Evolutionary conservation across 2,329 filamentous ascomycete genomes (phyloP), one percentile per base, ranked within the genome.

Genomic region (Monosporascus ibericus): DNA sequence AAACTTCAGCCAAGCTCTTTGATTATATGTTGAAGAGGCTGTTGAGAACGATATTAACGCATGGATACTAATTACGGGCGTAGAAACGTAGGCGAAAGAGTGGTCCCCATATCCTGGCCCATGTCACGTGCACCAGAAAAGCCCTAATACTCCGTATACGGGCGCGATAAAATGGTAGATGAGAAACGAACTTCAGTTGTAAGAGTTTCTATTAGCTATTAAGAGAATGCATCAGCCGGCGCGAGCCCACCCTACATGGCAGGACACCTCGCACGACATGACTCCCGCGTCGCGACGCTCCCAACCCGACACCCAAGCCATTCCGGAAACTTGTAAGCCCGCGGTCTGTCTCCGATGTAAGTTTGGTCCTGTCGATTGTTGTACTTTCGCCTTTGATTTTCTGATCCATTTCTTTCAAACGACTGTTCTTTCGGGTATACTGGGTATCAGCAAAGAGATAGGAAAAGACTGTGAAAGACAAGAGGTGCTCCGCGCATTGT

Each of bases 371-470:
- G 22, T 39, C 49, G 34, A 22, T 51, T 27, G 18, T 30, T 37
- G 9, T 30, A 34, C 38, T 40, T 46, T 6, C 24, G 54, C 58
- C 57, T 52, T 52, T 54, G 55, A 55, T 58, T 55, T 61, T 58
- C 58, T 59, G 54, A 56, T 59, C 55, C 56, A 54, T 53, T 57
- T 59, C 56, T 60, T 61, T 59, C 59, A 62, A 66, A 65, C 51
- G 62, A 65, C 59, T 61, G 62, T 61, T 58, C 53, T 58, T 59
- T 59, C 53, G 65, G 65, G 66, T 68, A 68, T 68, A 68, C 65
- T 68, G 66, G 66, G 66, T 68, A 68, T 68, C 66, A 68, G 66
- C 60, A 61, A 63, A 65, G 49, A 57, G 56, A 50, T 64, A 65
- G 62, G 61, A 67, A 67, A 68, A 60, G 54, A 57, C 24, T 60